A percentile compares a stretch with the other conserved stretches of the same genome.
Evolutionary conservation across 108 stramenopile species (phyloP).

Genomic region (Schizochytrium sp.): DNA sequence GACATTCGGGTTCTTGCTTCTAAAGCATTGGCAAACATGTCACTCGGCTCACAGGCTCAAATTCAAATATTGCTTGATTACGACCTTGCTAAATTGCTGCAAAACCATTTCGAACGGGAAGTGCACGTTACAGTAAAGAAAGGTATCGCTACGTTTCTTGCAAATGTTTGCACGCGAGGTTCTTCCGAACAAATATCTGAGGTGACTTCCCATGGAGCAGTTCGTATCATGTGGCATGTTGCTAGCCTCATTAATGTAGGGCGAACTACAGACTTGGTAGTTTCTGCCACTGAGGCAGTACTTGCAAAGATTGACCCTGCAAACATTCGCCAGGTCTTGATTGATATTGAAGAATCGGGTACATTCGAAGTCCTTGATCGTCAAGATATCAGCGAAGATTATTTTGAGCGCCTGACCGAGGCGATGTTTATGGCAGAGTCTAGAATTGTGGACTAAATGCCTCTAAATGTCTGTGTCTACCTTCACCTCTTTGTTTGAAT

Average conservation of each 20-base stretch:
- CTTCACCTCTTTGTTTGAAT: too few relatives aligned
- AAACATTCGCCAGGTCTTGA: background rate
- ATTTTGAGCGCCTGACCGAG: background rate
- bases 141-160: background rate
- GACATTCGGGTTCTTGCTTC: conserved; percentile 1
- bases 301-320: background rate
- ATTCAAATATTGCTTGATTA: background rate
- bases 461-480: too few relatives aligned
- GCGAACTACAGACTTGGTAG: background rate
- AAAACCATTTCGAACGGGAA: background rate
- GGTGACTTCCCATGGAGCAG: background rate
- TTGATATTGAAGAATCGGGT: background rate
- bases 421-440: conserved; percentile 13
- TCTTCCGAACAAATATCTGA: background rate
- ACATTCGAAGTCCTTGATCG: background rate
- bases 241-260: background rate
- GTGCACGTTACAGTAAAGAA: background rate
- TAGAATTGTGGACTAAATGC: background rate
- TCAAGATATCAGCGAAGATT: background rate
- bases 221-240: conserved; percentile 7
- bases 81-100: background rate
- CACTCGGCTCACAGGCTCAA: background rate
- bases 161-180: background rate
- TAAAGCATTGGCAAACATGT: background rate
- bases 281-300: background rate